Conservation (phyloP, 78 protist species). For the Chrysochromulina parva region DNA sequence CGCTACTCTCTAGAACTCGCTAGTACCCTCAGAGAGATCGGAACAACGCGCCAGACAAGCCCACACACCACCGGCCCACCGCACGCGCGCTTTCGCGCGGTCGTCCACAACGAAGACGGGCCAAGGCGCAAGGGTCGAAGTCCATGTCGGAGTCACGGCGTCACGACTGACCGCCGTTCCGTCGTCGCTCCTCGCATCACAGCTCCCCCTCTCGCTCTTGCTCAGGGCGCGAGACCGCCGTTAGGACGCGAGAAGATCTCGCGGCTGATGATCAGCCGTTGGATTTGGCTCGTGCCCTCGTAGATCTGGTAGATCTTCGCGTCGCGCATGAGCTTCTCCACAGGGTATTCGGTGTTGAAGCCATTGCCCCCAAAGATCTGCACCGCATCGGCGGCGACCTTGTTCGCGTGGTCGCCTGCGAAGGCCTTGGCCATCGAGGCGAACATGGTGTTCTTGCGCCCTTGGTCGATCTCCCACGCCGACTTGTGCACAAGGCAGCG, state of each 20-base stretch:
- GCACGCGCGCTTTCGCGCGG: no score
- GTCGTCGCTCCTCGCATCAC: no score
- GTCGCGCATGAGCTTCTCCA: slow-evolving; percentile 36
- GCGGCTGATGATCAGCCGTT: slow-evolving; percentile 6
- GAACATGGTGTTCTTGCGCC: background rate
- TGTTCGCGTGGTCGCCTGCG: slow-evolving; percentile 23
- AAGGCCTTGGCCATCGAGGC: slow-evolving; percentile 30
- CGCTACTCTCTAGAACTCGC: no score
- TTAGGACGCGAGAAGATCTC: background rate
- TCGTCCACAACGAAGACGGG: no score
- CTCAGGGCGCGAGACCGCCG: no score
- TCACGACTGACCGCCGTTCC: no score
- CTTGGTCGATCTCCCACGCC: background rate
- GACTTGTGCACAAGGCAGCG: background rate
- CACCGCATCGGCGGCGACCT: slow-evolving; percentile 6
- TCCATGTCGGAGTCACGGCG: no score
- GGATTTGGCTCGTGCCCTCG: slow-evolving; percentile 33
- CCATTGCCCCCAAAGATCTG: slow-evolving; percentile 34
- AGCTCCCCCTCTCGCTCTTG: no score
- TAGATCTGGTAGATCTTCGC: slow-evolving; percentile 31
- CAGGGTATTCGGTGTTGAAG: slow-evolving; percentile 33
- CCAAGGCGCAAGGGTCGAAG: no score
- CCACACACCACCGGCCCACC: no score
- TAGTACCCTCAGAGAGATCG: no score
- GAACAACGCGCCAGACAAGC: no score